Percentiles rank a stretch among this genome's conserved stretches.
Conservation (phyloP, 352 stramenopile genomes). For the Phytophthora rubi region DNA sequence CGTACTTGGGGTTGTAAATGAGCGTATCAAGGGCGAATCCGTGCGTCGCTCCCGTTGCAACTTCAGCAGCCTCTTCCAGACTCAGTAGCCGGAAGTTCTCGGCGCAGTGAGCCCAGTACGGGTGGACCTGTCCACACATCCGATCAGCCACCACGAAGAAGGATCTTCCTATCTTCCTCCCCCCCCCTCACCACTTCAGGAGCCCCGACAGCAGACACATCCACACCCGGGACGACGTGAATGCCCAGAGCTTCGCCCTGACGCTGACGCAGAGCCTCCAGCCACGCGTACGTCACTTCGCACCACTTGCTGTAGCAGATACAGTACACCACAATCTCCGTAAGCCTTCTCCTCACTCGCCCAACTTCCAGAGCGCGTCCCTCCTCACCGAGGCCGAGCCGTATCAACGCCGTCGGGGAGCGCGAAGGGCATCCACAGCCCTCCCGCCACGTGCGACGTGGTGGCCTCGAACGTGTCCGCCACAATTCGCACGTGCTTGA, state of each 20-base stretch:
- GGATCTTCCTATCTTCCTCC: background rate
- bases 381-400: constrained; percentile 24
- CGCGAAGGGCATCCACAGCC: constrained; percentile 77
- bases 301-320: constrained; percentile 53
- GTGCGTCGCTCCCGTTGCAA: constrained; percentile 48
- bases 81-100: constrained; percentile 61
- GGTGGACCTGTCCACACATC: constrained; percentile 34
- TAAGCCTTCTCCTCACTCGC: background rate
- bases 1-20: constrained; percentile 61
- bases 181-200: constrained; percentile 33
- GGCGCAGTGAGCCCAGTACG: constrained; percentile 74
- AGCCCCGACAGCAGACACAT: constrained; percentile 41
- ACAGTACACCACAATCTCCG: background rate
- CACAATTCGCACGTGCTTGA: constrained; percentile 52
- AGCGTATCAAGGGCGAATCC: constrained; percentile 64
- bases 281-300: constrained; percentile 66
- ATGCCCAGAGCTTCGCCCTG: constrained; percentile 54
- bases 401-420: constrained; percentile 48
- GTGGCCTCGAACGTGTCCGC: constrained; percentile 62
- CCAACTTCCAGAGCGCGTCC: background rate
- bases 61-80: constrained; percentile 38
- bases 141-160: background rate
- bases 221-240: constrained; percentile 56
- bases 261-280: constrained; percentile 41
- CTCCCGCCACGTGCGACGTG: constrained; percentile 71